A percentile compares a stretch with the other conserved stretches of the same genome.
Evolutionary conservation across 352 stramenopile genomes (phyloP).

Genomic region (Peronospora belbahrii): DNA sequence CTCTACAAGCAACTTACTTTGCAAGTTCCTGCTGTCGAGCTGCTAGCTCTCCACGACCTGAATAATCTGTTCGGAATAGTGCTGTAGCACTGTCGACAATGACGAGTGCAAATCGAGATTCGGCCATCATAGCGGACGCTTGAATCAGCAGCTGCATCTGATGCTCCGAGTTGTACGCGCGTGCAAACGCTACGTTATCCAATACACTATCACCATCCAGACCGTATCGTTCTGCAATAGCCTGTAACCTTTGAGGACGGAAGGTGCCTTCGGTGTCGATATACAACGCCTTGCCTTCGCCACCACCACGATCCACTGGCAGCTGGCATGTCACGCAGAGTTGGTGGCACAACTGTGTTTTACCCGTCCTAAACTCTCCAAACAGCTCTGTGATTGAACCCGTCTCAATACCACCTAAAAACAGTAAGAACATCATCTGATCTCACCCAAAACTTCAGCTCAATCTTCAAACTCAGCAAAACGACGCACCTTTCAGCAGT

Average conservation of each 20-base stretch:
- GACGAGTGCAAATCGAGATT: slow-evolving; percentile 92
- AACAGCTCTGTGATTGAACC: slow-evolving; percentile 97
- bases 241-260: slow-evolving; percentile 91
- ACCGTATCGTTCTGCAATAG: slow-evolving; percentile 97
- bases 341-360: slow-evolving; percentile 99
- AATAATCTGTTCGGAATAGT: slow-evolving; percentile 98
- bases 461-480: background rate
- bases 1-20: slow-evolving; percentile 35
- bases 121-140: slow-evolving; percentile 97
- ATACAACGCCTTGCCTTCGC: slow-evolving; percentile 96
- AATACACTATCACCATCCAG: slow-evolving; percentile 94
- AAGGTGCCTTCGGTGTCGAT: slow-evolving; percentile 99
- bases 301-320: slow-evolving; percentile 93
- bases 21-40: slow-evolving; percentile 87
- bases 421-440: background rate
- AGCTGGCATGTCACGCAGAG: slow-evolving; percentile 99
- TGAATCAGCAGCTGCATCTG: slow-evolving; percentile 97
- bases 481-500: slow-evolving; percentile 66
- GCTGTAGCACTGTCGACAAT: slow-evolving; percentile 98
- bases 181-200: slow-evolving; percentile 98
- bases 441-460: background rate
- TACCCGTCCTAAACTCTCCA: slow-evolving; percentile 98
- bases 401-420: slow-evolving; percentile 94
- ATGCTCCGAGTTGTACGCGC: slow-evolving; percentile 99
- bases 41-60: slow-evolving; percentile 94